Percentiles rank a stretch among this genome's conserved stretches.
Evolutionary conservation across 2,329 filamentous ascomycete species (phyloP).

Genomic region (Talaromyces sp.): DNA sequence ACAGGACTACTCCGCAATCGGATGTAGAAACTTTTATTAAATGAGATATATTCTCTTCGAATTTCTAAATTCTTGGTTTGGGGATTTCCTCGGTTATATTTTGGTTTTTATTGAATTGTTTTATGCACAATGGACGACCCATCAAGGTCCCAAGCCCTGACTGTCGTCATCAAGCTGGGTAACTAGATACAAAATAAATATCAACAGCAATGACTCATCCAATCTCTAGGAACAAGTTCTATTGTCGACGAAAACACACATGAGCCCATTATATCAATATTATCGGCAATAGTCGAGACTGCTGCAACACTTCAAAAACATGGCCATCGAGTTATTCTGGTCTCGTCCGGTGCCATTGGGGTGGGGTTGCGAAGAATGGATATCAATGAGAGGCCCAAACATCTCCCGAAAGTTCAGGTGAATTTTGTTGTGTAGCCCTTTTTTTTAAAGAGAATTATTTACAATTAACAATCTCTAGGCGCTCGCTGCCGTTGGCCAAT

Average conservation of each 20-base stretch:
- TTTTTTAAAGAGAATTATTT: background rate
- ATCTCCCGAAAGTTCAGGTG: constrained; percentile 81
- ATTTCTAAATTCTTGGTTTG: background rate
- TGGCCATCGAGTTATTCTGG: constrained; percentile 91
- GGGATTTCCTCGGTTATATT: background rate
- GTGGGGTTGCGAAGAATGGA: constrained; percentile 90
- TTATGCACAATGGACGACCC: constrained; percentile 21
- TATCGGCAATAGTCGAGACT: constrained; percentile 91
- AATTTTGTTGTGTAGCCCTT: constrained; percentile 7
- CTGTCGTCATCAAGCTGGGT: constrained; percentile 39
- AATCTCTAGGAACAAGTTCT: constrained; percentile 79
- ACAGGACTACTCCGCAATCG: constrained; percentile 9
- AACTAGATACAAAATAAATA: background rate
- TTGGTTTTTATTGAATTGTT: background rate
- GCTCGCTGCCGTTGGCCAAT: constrained; percentile 92
- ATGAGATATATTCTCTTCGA: background rate
- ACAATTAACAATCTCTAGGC: constrained; percentile 48
- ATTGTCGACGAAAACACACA: constrained; percentile 96
- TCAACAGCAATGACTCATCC: constrained; percentile 4
- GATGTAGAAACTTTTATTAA: constrained; percentile 2
- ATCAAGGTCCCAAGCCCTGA: constrained; percentile 24
- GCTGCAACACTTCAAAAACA: constrained; percentile 80
- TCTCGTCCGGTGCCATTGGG: constrained; percentile 94
- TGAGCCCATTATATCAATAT: constrained; percentile 83
- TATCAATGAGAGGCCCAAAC: constrained; percentile 79